A percentile compares a stretch with the other conserved stretches of the same genome.
Evolutionary conservation across 495 filamentous ascomycete genomes (phyloP).

Genomic region (Astrocystis sublimbata): DNA sequence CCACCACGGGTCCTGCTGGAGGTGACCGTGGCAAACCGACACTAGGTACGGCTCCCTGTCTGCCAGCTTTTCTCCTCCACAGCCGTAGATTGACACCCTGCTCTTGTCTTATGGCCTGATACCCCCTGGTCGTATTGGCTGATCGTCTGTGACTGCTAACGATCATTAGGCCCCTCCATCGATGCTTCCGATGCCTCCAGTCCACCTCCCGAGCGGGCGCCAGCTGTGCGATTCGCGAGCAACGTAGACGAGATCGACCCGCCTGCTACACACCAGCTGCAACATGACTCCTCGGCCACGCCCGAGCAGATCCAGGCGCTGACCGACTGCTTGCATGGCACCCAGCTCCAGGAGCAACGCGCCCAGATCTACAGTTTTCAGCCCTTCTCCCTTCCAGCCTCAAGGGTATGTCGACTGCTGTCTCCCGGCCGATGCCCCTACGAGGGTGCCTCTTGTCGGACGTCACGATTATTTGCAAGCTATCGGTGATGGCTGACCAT

Average conservation of each 20-base stretch:
- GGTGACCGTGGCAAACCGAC: conserved; percentile 5
- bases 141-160: conserved; percentile 16
- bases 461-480: not conserved
- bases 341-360: conserved; percentile 76
- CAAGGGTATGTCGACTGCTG: conserved; percentile 58
- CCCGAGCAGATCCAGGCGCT: conserved; percentile 70
- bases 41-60: conserved; percentile 8
- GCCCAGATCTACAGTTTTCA: conserved; percentile 85
- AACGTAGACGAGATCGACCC: conserved; percentile 74
- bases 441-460: not conserved
- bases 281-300: conserved; percentile 47
- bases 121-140: conserved; percentile 18
- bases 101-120: not conserved
- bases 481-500: conserved; percentile 21
- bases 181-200: conserved; percentile 24
- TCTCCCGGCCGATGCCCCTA: not conserved
- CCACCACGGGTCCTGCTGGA: not conserved
- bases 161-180: conserved; percentile 27
- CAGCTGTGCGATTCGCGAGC: conserved; percentile 78
- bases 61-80: conserved; percentile 9
- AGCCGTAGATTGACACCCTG: conserved; percentile 4
- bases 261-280: conserved; percentile 28
- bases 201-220: conserved; percentile 33
- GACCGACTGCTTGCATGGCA: conserved; percentile 67
- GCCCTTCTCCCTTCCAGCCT: conserved; percentile 81